Evolutionary conservation across 176 grass and related monocot genomes (phyloP).

Genomic region (Hsuehochloa calcarea): DNA sequence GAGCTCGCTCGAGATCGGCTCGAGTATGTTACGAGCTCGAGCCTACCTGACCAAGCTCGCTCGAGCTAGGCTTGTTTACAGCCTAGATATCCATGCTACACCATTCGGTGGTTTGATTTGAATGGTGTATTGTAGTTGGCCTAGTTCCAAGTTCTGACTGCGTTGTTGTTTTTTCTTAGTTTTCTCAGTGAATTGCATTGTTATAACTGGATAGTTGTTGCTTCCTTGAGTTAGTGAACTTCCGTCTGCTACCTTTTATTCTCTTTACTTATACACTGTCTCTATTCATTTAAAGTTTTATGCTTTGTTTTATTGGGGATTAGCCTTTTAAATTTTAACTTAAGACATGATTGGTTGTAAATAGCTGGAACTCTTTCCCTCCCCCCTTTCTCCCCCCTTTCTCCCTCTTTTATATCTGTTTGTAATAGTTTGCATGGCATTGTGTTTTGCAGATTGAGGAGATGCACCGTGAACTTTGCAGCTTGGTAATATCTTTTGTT

Average conservation of each 20-base stretch:
- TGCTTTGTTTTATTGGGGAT: conserved; percentile 7
- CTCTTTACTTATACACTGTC: not conserved
- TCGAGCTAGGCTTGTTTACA: no score
- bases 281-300: conserved; percentile 1
- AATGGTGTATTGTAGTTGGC: conserved; percentile 1
- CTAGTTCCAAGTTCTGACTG: not conserved
- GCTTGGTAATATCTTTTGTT: conserved; percentile 66
- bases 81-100: not conserved
- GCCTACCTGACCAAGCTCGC: no score
- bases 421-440: not conserved
- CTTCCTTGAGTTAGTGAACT: not conserved
- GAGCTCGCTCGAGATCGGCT: no score
- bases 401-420: not conserved
- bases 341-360: not conserved
- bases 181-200: not conserved
- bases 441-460: conserved; percentile 67
- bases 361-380: not conserved
- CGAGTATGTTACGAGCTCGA: no score
- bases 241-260: not conserved
- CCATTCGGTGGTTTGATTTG: not conserved
- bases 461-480: conserved; percentile 70
- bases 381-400: not conserved
- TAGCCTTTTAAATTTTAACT: not conserved
- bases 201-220: not conserved
- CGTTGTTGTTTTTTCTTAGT: not conserved